Base-by-base conservation (phyloP, 169 alveolate species). In the Neospora caninum region DNA sequence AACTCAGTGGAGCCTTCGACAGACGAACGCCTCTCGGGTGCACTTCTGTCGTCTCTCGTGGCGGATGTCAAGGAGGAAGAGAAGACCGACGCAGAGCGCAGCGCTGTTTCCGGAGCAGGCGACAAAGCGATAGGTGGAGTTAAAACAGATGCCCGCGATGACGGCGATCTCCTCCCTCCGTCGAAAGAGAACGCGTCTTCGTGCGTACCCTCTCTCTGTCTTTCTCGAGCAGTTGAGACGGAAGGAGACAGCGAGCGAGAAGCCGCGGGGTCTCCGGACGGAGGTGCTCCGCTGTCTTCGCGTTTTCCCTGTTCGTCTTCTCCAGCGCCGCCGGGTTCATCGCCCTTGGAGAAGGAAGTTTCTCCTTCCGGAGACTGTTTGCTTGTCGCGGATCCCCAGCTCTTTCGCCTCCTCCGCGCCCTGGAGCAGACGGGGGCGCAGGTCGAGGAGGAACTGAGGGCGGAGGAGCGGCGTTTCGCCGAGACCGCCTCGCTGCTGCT, bases 341-440 rank as follows among this genome's bases (percentile, higher is more conserved):
- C 36, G 31, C 9, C 80, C 18, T 20, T 20, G 9, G 80, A 29
- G 84, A 73, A 31, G 42, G 9, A n/a, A 13, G 84, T 13, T 41
- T 9, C 84, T 18, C 25, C 39, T n/a, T 34, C n/a, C 39, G 27
- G 84, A 18, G 39, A 36, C 27, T 18, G 22, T 73, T 73, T n/a
- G 42, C 42, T 73, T 16, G 84, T 34, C 84, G 1, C 49, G 25
- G 45, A 36, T 73, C 86, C 86, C 20, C 49, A 36, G 39, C 20
- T 78, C 22, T n/a, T 29, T 9, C 89, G 39, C 25, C 89, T 82
- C 18, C 89, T 82, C 34, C 89, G 41, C 31, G 89, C 89, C 38
- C 89, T 82, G 67, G 69, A 82, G 18, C 54, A 82, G 38, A 18
- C 53, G 41, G 89, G 89, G 2, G 34, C 39, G 41, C 69, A 31